Evolutionary conservation across 257 asterid species (phyloP).

Genomic region (Cinchona pubescens): DNA sequence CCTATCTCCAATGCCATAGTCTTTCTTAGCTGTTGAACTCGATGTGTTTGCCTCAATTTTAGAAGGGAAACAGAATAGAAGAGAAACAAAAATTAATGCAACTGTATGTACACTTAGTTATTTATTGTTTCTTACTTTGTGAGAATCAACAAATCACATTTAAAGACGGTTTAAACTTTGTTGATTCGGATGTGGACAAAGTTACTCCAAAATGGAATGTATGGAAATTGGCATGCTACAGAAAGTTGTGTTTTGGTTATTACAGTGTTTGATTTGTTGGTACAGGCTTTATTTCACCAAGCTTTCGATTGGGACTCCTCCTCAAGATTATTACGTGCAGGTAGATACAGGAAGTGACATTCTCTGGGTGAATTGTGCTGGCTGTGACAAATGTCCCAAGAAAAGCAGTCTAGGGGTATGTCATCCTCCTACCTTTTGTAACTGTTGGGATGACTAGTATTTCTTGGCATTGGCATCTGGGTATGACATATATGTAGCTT

Average conservation of each 20-base stretch:
- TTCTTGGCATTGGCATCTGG: neutral
- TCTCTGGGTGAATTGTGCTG: slow-evolving; percentile 89
- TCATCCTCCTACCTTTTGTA: slow-evolving; percentile 1
- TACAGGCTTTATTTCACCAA: slow-evolving; percentile 90
- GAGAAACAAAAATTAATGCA: neutral
- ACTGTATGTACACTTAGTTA: no score
- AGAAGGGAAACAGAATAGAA: no score
- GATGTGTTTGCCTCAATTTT: neutral
- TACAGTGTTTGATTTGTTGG: slow-evolving; percentile 22
- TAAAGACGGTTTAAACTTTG: neutral
- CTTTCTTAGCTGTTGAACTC: neutral
- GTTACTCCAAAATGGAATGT: neutral
- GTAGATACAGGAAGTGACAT: slow-evolving; percentile 99
- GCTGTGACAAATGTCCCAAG: slow-evolving; percentile 74
- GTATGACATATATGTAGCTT: neutral
- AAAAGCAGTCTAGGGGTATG: slow-evolving; percentile 81
- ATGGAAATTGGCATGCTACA: neutral
- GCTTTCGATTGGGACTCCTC: slow-evolving; percentile 89
- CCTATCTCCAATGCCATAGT: neutral
- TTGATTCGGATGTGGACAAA: neutral
- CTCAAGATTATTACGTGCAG: slow-evolving; percentile 83
- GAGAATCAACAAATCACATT: neutral
- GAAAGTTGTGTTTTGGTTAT: slow-evolving; percentile 1
- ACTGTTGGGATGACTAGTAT: neutral
- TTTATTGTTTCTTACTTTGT: neutral